Base-by-base conservation (phyloP, 1,139 yeast genomes). In the Zygosaccharomyces pseudobailii region DNA sequence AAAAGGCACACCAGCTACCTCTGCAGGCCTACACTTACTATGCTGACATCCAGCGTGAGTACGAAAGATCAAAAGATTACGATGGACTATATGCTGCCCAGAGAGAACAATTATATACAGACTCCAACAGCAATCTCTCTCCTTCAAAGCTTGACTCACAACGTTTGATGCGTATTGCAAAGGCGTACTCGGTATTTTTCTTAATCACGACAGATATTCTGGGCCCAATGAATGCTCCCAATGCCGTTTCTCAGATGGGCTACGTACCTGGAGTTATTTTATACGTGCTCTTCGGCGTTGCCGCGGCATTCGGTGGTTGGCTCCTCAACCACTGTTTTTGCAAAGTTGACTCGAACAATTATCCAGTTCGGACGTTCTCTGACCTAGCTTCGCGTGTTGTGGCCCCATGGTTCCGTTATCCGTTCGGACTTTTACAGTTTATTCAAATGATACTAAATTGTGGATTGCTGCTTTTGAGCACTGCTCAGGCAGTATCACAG, bases 191-290 rank as follows among this genome's bases (percentile, higher is more conserved):
- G 0, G 74, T 71, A 7, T 72, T 73, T 57, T 72, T 65, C 54
- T 61, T 73, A 39, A 73, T 73, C 45, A 72, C 77, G 13, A 72
- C 77, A 3, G 77, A 73, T 61, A 72, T 73, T 43, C 63, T 73
- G 34, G 77, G 77, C 20, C 77, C 77, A 19, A 62, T 70, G 13
- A 62, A 67, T 43, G 75, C 76, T 17, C 76, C 76, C 4, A 72
- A 69, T 51, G 72, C 76, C 7, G 61, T 73, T 39, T 57, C 72
- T 5, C 68, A 70, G 46, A 57, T 73, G 47, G 77, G 76, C 3
- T 71, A 63, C 44, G 76, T 69, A 13, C 75, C 75, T 8, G 76
- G 77, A 34, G 59, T 67, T 43, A 62, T 71, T 34, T 58, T 73
- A 9, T 73, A 65, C 56, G 58, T 71, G 36, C 54, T 70, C 13